phyloP scores from a whole-genome alignment of 257 asterid species.

The Solanum tarijense region DNA sequence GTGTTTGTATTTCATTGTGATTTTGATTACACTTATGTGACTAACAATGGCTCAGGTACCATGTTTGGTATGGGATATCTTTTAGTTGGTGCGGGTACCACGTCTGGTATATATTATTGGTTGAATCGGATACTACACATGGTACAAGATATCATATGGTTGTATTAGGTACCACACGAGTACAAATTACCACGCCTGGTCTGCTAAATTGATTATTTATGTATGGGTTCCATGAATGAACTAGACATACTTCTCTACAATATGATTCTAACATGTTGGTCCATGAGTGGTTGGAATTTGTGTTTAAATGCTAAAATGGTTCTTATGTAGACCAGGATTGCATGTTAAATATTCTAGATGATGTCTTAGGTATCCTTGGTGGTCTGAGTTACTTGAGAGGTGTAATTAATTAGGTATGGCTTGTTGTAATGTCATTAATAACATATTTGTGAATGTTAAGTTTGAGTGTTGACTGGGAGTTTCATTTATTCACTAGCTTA shows the following conservation, averaged over 20 bases:
- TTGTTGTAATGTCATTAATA: not conserved
- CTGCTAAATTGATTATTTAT: too few species aligned
- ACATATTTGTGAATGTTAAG: not conserved
- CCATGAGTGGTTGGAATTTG: not conserved
- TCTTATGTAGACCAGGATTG: too few species aligned
- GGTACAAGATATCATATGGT: not conserved
- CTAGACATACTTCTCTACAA: too few species aligned
- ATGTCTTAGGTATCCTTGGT: not conserved
- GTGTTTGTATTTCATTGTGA: not conserved
- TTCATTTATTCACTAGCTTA: not conserved
- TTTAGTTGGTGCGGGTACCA: not conserved
- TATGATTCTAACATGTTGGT: not conserved
- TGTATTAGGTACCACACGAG: not conserved
- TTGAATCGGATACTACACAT: not conserved
- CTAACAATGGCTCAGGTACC: not conserved
- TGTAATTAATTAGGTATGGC: not conserved
- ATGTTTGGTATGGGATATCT: too few species aligned
- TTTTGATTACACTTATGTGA: not conserved
- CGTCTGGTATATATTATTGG: not conserved
- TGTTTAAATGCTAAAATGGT: not conserved
- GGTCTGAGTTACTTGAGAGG: not conserved
- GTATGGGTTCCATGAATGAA: not conserved
- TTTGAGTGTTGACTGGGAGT: not conserved
- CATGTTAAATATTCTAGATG: not conserved
- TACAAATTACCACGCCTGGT: not conserved